A percentile compares a stretch with the other conserved stretches of the same genome.
phyloP scores from a whole-genome alignment of 176 grass and related monocot species.

The Ampelocalamus luodianensis region DNA sequence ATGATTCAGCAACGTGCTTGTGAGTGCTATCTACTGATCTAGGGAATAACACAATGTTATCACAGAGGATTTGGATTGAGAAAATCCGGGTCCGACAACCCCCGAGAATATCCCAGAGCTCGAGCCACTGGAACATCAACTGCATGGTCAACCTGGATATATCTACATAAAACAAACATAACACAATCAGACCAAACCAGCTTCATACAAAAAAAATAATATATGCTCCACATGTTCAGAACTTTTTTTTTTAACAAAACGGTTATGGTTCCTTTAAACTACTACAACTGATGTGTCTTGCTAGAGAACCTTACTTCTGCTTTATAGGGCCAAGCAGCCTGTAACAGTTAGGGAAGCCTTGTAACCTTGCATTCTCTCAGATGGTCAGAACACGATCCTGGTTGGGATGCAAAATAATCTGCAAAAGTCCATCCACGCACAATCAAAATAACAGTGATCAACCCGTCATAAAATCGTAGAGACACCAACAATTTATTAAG shows the following conservation, averaged over 20 bases:
- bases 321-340: slow-evolving; percentile 53
- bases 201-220: not conserved
- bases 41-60: too few relatives aligned
- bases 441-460: not conserved
- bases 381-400: slow-evolving; percentile 63
- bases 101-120: slow-evolving; percentile 29
- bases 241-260: not conserved
- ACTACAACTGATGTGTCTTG: not conserved
- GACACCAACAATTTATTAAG: not conserved
- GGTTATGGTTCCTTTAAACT: not conserved
- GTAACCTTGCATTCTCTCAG: slow-evolving; percentile 63
- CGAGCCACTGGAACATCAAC: slow-evolving; percentile 41
- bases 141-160: slow-evolving; percentile 51
- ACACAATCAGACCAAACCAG: not conserved
- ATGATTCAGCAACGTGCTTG: too few relatives aligned
- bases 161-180: slow-evolving; percentile 6
- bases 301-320: slow-evolving; percentile 46
- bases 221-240: not conserved
- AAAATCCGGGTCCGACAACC: too few relatives aligned
- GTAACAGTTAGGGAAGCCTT: slow-evolving; percentile 74
- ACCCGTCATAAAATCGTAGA: not conserved
- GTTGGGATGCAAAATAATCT: slow-evolving; percentile 52
- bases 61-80: too few relatives aligned
- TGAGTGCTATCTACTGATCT: too few relatives aligned
- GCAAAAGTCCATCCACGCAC: too few relatives aligned